Evolutionary conservation across 164 flowering plant genomes (phyloP), one percentile per base, ranked within the genome.

Genomic region (Kalanchoe fedtschenkoi): DNA sequence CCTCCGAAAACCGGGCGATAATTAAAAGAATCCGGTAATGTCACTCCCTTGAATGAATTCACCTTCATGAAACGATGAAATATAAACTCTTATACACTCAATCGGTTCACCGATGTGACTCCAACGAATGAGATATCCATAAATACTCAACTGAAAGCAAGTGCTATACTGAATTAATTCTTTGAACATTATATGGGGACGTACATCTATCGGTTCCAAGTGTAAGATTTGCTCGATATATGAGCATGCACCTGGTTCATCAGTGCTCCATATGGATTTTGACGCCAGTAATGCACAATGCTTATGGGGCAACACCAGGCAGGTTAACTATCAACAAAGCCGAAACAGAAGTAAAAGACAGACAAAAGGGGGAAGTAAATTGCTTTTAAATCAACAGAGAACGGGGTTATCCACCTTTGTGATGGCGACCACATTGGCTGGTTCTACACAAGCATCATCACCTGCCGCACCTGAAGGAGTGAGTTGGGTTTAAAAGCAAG

Each of bases 1-100:
- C 99, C 97, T 57, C 99, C 96, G 75, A 85, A 95, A 66, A 95
- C 90, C 64, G 83, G 86, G 28, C 80, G 87, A 72, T 83, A 88
- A 55, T 60, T 77, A 68, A 91, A 95, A 73, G 97, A 88, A 66
- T 85, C 89, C 33, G 91, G 88, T 74, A 87, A 74, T 21, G 97
- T 95, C 60, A 85, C 75, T 22, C 96, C 99, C 56, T 74, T 78
- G 66, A 95, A 95, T 61, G 85, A 72, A 68, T 95, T 79, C 37
- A 80, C 95, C 99, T 91, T 56, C 69, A 72, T 58, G 65, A 62
- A 60, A 22, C 30, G 10, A 44, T 5, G 9, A n/a, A n/a, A n/a
- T n/a, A n/a, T n/a, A 39, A 39, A 39, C 4, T n/a, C n/a, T n/a
- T n/a, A n/a, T n/a, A n/a, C n/a, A n/a, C n/a, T n/a, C n/a, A n/a